These are phyloP conservation scores for Oenanthe javanica DNA, from an alignment of 140 eudicot genomes.

Conservation along the genomic window DNA sequence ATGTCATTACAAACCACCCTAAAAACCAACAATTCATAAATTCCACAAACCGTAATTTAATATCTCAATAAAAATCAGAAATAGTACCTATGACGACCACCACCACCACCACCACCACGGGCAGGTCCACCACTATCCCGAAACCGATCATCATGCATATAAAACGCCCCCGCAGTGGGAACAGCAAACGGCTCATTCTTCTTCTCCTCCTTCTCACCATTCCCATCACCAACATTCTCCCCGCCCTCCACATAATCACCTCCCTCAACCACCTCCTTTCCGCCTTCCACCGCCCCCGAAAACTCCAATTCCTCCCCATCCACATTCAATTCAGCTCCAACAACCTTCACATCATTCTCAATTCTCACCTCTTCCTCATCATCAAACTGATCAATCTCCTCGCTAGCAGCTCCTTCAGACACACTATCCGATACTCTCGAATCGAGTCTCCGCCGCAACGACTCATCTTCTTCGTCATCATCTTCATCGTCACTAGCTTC, in stretches of 20 bases:
- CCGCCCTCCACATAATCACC: conserved; percentile 20
- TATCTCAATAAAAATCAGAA: neutral
- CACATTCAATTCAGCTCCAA: conserved; percentile 15
- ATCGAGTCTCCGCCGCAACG: conserved; percentile 22
- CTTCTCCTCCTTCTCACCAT: conserved; percentile 42
- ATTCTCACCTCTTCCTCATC: neutral
- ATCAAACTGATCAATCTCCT: conserved; percentile 24
- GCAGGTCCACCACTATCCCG: conserved; percentile 24
- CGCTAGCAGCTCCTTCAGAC: conserved; percentile 57
- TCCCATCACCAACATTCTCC: neutral
- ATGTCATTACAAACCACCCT: neutral
- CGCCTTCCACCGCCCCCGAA: conserved; percentile 10
- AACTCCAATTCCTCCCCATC: conserved; percentile 15
- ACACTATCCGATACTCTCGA: conserved; percentile 63
- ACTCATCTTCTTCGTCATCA: conserved; percentile 33
- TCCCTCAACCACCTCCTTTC: conserved; percentile 12
- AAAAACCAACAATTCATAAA: neutral
- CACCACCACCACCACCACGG: conserved; percentile 33
- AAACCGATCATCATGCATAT: conserved; percentile 97
- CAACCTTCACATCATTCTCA: neutral
- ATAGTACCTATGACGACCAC: conserved; percentile 46
- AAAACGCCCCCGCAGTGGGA: conserved; percentile 93
- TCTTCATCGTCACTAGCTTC: conserved; percentile 85
- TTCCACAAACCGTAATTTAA: neutral
- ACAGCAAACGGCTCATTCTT: conserved; percentile 85